Conservation (phyloP, 1,284 basidiomycete species). For the Trametes pubescens region DNA sequence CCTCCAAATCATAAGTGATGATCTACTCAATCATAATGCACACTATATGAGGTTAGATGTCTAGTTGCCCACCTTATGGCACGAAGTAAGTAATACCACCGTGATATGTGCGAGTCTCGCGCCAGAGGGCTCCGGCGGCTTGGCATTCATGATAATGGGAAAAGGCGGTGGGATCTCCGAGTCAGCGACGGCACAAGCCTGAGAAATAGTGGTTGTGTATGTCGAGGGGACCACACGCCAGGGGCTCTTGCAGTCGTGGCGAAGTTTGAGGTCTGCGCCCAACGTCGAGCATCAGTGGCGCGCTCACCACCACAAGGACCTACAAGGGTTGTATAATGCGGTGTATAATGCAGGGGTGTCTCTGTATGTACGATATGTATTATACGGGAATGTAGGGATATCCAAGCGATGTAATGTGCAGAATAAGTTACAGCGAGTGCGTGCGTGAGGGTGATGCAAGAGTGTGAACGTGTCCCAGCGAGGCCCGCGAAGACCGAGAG, state of each 20-base stretch:
- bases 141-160: no score
- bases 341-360: neutral
- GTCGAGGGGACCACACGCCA: neutral
- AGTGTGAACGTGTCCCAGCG: neutral
- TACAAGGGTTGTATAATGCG: neutral
- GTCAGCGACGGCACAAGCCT: neutral
- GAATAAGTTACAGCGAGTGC: slow-evolving; percentile 17
- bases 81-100: no score
- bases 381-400: slow-evolving; percentile 16
- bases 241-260: neutral
- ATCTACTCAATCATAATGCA: no score
- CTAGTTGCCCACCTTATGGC: no score
- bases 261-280: neutral
- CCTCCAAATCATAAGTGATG: no score
- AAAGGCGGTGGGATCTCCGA: neutral
- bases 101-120: no score
- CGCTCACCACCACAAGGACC: neutral
- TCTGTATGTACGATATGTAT: slow-evolving; percentile 5
- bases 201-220: neutral
- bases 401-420: slow-evolving; percentile 12
- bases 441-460: slow-evolving; percentile 9
- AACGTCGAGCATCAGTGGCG: neutral
- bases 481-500: neutral
- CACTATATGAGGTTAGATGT: no score
- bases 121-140: no score